Evolutionary conservation across 345 rosid species (phyloP), one percentile per base, ranked within the genome.

Genomic region (Sisymbrium irio): DNA sequence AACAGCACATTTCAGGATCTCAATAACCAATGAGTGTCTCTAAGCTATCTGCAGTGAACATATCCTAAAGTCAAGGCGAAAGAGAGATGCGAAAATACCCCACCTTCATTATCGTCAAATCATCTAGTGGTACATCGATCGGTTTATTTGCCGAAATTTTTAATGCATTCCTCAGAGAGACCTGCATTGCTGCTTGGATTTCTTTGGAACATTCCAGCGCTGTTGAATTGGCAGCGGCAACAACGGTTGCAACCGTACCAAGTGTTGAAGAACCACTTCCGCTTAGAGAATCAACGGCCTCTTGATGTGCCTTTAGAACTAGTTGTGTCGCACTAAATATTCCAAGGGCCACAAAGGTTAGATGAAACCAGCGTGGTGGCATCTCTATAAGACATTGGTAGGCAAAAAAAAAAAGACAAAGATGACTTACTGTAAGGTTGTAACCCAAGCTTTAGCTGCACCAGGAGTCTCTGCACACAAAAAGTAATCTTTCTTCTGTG

Each of bases 181-280:
- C 83, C 83, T 96, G 96, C 98, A 96, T 96, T 67, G 99, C 97
- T 9, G 90, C 93, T 85, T 96, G 96, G 71, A 96, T 96, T 80
- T 96, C 99, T 83, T 86, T 96, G 53, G 99, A 90, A 77, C 97
- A 85, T 85, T 90, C 97, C 78, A 62, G 60, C 20, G 99, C 97
- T 30, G 95, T 96, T 72, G 99, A 92, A 88, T 96, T 96, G 25
- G 99, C 99, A 65, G 98, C 97, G 30, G 97, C 94, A 77, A 96
- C 98, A 50, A 92, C 98, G 13, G 98, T 73, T 18, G 99, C 98
- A 66, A 96, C 94, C 0, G 93, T 92, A 62, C 99, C 98, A 62
- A 96, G 77, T 77, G 88, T 92, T 56, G 96, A 78, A 69, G 98
- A 85, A 73, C 98, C 91, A 69, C 82, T 90, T 66, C 98, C 98